These are phyloP conservation scores for Botryotinia narcissicola DNA, from an alignment of 2,329 filamentous ascomycete genomes.

Conservation along the genomic window DNA sequence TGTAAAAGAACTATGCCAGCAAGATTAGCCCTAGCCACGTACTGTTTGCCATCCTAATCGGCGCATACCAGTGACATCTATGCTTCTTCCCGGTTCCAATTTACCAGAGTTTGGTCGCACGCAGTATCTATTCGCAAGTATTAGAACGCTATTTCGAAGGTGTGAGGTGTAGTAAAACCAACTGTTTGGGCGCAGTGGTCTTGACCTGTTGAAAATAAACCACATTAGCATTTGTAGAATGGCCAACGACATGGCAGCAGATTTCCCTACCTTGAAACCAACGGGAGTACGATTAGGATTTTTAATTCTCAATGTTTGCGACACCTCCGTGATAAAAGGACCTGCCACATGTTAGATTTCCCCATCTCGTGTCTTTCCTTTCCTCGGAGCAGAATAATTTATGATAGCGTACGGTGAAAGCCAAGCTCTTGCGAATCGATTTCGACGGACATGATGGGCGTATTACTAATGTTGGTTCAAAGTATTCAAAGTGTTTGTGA, in stretches of 20 bases:
- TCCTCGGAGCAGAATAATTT: background rate
- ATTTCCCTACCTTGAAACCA: conserved; percentile 63
- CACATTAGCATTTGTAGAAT: background rate
- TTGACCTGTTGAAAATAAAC: conserved; percentile 67
- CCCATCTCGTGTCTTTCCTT: conserved; percentile 15
- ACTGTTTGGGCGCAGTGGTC: conserved; percentile 99
- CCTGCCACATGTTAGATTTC: conserved; percentile 45
- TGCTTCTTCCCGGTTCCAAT: conserved; percentile 84
- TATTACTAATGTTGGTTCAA: conserved; percentile 4
- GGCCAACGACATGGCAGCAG: conserved; percentile 24
- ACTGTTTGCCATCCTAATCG: background rate
- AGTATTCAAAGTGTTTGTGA: background rate
- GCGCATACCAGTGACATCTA: conserved; percentile 83
- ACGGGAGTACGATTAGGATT: conserved; percentile 62
- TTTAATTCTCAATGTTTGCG: conserved; percentile 62
- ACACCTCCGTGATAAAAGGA: conserved; percentile 64
- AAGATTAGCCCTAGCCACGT: conserved; percentile 23
- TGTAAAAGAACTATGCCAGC: conserved; percentile 75
- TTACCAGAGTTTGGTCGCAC: conserved; percentile 95
- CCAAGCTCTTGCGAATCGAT: conserved; percentile 87
- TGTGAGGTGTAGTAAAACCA: conserved; percentile 42
- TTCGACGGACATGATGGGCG: conserved; percentile 80
- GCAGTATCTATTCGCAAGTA: conserved; percentile 69
- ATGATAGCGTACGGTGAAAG: conserved; percentile 74
- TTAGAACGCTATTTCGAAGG: background rate